Evolutionary conservation across 345 rosid genomes (phyloP).

Genomic region (Corchorus capsularis): DNA sequence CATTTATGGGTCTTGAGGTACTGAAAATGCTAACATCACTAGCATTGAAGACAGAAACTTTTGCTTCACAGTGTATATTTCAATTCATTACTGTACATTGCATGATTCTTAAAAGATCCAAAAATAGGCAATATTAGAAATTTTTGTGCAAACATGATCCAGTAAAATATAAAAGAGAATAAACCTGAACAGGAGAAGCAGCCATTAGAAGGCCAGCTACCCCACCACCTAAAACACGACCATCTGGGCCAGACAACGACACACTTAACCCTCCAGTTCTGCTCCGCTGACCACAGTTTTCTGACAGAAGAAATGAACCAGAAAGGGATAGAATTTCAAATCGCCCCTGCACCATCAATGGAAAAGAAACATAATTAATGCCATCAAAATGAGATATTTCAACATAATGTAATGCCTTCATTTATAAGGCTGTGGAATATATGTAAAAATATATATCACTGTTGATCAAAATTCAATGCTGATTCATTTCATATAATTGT

Average conservation of each 20-base stretch:
- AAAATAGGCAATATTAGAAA: not conserved
- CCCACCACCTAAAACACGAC: constrained; percentile 82
- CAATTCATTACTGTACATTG: no score
- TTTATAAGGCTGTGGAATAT: not conserved
- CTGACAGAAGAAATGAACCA: constrained; percentile 81
- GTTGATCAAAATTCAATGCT: not conserved
- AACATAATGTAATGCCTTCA: not conserved
- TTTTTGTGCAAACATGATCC: not conserved
- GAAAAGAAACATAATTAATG: constrained; percentile 6
- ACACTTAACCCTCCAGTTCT: constrained; percentile 80
- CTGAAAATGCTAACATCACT: no score
- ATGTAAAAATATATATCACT: not conserved
- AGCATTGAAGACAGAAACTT: no score
- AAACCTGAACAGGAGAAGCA: constrained; percentile 90
- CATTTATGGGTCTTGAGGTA: not conserved
- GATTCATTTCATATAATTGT: not conserved
- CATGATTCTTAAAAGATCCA: not conserved
- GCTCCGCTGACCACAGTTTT: constrained; percentile 67
- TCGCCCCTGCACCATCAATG: constrained; percentile 62
- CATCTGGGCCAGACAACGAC: constrained; percentile 84
- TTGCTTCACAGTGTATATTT: no score
- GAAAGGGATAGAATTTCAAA: constrained; percentile 84
- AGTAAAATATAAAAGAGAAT: constrained; percentile 8
- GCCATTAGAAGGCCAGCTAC: constrained; percentile 88
- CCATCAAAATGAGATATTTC: constrained; percentile 1